phyloP scores from a whole-genome alignment of 148 eudicot species.

The Amaranthus cruentus region DNA sequence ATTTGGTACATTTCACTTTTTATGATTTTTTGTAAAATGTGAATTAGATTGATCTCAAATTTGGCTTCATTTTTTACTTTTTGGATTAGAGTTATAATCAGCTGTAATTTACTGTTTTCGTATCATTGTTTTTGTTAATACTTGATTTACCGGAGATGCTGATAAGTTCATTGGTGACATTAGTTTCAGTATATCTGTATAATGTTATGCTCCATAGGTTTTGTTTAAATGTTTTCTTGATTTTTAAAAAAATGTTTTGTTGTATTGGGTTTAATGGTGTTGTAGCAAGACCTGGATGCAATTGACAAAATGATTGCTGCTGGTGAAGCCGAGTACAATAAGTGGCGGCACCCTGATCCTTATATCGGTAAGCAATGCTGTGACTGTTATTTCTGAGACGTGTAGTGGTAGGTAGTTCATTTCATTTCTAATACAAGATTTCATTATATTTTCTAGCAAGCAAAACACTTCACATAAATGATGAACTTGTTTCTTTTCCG shows the following conservation, averaged over 20 bases:
- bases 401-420: neutral
- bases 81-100: too few relatives aligned
- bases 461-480: neutral
- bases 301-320: conserved; percentile 79
- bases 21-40: neutral
- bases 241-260: neutral
- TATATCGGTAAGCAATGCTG: conserved; percentile 56
- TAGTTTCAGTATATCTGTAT: neutral
- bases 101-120: too few relatives aligned
- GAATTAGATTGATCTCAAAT: too few relatives aligned
- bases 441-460: neutral
- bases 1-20: conserved; percentile 44
- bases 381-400: neutral
- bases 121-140: neutral
- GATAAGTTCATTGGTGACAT: neutral
- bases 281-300: conserved; percentile 72
- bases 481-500: too few relatives aligned
- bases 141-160: neutral
- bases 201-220: neutral
- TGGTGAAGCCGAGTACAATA: conserved; percentile 73
- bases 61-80: too few relatives aligned
- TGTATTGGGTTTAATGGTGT: conserved; percentile 9
- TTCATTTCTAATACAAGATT: neutral
- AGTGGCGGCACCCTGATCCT: conserved; percentile 98
- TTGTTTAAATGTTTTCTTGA: neutral